phyloP scores from a whole-genome alignment of 192 early-diverging fungal genomes.

The Mortierella claussenii region DNA sequence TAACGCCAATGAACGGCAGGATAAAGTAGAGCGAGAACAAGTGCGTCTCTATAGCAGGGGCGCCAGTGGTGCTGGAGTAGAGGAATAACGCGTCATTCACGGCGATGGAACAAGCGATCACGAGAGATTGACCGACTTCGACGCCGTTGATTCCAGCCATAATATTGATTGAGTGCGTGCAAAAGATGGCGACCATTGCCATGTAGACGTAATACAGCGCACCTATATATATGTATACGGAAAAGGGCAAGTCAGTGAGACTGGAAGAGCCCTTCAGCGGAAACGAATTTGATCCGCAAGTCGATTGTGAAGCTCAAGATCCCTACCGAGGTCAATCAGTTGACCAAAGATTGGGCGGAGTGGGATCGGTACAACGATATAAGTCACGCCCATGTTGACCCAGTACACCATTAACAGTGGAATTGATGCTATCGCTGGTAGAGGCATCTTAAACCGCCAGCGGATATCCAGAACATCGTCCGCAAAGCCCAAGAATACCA shows the following conservation, averaged over 20 bases:
- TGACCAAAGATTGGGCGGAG: constrained; percentile 78
- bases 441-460: constrained; percentile 95
- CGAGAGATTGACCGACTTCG: constrained; percentile 91
- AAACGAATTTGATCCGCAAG: not conserved
- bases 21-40: constrained; percentile 91
- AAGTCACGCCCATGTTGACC: constrained; percentile 87
- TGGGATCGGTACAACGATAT: constrained; percentile 88
- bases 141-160: constrained; percentile 98
- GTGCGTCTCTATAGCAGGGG: constrained; percentile 81
- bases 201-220: constrained; percentile 95
- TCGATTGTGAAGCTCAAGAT: not conserved
- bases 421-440: constrained; percentile 92
- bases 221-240: constrained; percentile 54
- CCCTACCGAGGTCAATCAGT: constrained; percentile 82
- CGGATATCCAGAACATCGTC: constrained; percentile 97
- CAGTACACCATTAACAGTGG: constrained; percentile 96
- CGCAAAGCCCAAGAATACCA: constrained; percentile 98
- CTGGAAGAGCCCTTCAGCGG: too few relatives aligned
- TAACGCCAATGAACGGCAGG: constrained; percentile 92
- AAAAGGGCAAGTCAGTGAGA: not conserved
- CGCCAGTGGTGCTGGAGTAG: constrained; percentile 53
- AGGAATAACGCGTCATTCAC: constrained; percentile 80
- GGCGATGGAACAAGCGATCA: constrained; percentile 88
- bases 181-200: constrained; percentile 88
- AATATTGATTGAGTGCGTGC: constrained; percentile 98